Evolutionary conservation across 179 eudicot genomes (phyloP).

Genomic region (Heliamphora pulchella): DNA sequence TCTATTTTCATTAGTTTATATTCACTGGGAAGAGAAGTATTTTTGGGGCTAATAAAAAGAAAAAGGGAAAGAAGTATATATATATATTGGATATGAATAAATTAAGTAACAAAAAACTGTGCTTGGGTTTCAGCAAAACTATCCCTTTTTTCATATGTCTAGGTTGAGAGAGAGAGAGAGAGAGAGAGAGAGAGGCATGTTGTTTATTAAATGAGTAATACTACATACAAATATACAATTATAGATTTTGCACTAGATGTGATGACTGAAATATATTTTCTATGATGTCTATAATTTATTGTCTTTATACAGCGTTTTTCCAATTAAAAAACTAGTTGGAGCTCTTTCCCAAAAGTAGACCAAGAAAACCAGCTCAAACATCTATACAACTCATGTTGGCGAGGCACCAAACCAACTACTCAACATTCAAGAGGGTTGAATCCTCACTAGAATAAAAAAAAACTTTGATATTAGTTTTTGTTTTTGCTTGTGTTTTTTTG

Average conservation of each 20-base stretch:
- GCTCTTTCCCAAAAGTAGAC: neutral
- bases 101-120: neutral
- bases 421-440: neutral
- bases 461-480: too few relatives aligned
- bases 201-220: too few relatives aligned
- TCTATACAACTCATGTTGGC: slow-evolving; percentile 3
- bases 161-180: neutral
- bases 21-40: neutral
- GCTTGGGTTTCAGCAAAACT: slow-evolving; percentile 10
- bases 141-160: neutral
- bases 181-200: neutral
- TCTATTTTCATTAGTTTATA: neutral
- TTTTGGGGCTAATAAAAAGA: neutral
- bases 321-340: neutral
- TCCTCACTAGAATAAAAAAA: too few relatives aligned
- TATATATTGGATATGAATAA: neutral
- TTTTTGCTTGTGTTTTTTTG: neutral
- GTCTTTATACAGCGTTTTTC: neutral
- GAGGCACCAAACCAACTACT: neutral
- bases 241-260: too few relatives aligned
- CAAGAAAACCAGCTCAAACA: neutral
- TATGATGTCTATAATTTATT: too few relatives aligned
- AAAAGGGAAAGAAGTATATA: too few relatives aligned
- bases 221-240: too few relatives aligned
- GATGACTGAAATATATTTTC: too few relatives aligned